phyloP scores from a whole-genome alignment of 2,329 filamentous ascomycete genomes.

The Thielaviopsis cerberus region DNA sequence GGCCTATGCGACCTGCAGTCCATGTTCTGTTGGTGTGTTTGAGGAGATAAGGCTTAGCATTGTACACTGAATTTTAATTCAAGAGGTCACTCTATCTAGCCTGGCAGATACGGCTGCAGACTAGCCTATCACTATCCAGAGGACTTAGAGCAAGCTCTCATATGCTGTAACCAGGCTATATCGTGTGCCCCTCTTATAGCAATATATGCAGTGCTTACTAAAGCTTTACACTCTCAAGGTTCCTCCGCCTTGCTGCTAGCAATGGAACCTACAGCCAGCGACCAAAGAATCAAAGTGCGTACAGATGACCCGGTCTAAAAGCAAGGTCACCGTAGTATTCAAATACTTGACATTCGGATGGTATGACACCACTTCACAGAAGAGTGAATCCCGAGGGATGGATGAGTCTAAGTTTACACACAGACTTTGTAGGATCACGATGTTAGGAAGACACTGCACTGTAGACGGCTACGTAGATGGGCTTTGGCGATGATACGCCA shows the following conservation, averaged over 20 bases:
- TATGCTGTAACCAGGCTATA: not conserved
- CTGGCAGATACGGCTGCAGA: not conserved
- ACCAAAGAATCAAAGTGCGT: not conserved
- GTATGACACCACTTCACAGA: not conserved
- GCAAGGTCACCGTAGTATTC: not conserved
- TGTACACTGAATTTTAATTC: not conserved
- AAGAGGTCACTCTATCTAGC: not conserved
- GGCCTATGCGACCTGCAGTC: not conserved
- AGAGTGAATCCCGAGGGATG: not conserved
- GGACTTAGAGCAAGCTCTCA: too few relatives aligned
- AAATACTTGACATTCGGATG: not conserved
- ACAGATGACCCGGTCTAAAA: not conserved
- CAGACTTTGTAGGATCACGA: not conserved
- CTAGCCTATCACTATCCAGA: not conserved
- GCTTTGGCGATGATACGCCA: not conserved
- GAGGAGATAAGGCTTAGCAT: not conserved
- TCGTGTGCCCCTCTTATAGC: not conserved
- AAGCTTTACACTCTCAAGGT: not conserved
- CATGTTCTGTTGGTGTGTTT: not conserved
- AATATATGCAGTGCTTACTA: not conserved
- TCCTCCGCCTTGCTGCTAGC: not conserved
- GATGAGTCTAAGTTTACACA: not conserved
- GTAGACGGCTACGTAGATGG: not conserved
- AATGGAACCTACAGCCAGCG: not conserved
- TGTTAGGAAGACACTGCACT: not conserved